These are phyloP conservation scores for Vicia faba DNA, from an alignment of 306 rosid species.

Conservation along the genomic window DNA sequence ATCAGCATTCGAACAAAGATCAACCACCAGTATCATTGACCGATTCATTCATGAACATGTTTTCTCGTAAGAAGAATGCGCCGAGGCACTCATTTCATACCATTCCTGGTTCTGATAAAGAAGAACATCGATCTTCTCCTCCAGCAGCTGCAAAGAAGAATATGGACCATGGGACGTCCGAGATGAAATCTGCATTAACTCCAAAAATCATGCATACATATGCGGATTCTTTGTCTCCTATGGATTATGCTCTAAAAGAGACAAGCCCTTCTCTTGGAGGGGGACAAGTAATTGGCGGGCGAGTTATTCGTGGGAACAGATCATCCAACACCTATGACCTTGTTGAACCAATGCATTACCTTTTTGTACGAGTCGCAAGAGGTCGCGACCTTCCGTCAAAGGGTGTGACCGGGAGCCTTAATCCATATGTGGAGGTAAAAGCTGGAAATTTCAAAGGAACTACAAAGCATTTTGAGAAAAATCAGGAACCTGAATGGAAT, in stretches of 20 bases:
- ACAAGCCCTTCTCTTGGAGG: no score
- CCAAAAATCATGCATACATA: slow-evolving; percentile 41
- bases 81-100: slow-evolving; percentile 60
- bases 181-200: slow-evolving; percentile 53
- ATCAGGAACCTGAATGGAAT: slow-evolving; percentile 83
- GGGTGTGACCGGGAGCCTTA: slow-evolving; percentile 72
- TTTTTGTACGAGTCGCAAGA: slow-evolving; percentile 83
- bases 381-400: slow-evolving; percentile 81
- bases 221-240: slow-evolving; percentile 43
- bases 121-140: slow-evolving; percentile 43
- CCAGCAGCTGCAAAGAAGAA: slow-evolving; percentile 40
- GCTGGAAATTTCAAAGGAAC: slow-evolving; percentile 84
- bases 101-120: slow-evolving; percentile 50
- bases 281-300: no score
- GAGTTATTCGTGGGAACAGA: slow-evolving; percentile 23
- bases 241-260: no score
- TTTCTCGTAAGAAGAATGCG: slow-evolving; percentile 59
- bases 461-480: slow-evolving; percentile 73
- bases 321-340: slow-evolving; percentile 73
- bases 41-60: slow-evolving; percentile 41
- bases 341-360: slow-evolving; percentile 84
- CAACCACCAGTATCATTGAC: slow-evolving; percentile 45
- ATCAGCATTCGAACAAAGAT: slow-evolving; percentile 40
- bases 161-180: slow-evolving; percentile 54
- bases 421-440: slow-evolving; percentile 88